phyloP scores from a whole-genome alignment of 2,329 filamentous ascomycete genomes.

The Arthrobotrys musiformis region DNA sequence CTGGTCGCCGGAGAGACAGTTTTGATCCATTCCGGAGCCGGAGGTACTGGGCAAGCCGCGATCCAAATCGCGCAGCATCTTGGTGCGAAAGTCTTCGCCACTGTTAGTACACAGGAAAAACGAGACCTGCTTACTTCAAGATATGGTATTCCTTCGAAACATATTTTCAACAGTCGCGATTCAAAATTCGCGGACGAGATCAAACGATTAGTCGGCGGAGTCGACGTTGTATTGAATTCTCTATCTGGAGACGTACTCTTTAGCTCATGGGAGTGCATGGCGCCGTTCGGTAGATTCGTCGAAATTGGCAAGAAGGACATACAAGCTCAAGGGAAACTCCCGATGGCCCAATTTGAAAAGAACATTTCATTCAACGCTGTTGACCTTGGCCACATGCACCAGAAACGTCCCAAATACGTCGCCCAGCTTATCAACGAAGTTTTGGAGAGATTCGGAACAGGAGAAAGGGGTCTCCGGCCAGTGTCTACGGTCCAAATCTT shows the following conservation, averaged over 20 bases:
- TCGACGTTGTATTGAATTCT: constrained; percentile 67
- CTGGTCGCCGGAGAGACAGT: constrained; percentile 60
- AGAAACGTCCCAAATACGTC: constrained; percentile 4
- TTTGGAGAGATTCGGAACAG: background rate
- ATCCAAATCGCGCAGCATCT: constrained; percentile 61
- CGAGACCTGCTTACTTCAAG: constrained; percentile 61
- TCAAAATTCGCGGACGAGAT: constrained; percentile 62
- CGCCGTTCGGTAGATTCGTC: constrained; percentile 64
- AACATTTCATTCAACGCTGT: constrained; percentile 56
- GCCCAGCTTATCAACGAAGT: background rate
- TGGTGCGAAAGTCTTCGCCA: constrained; percentile 64
- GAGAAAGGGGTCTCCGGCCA: constrained; percentile 14
- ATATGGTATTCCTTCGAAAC: constrained; percentile 62
- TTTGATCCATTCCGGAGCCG: constrained; percentile 62
- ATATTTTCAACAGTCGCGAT: constrained; percentile 63
- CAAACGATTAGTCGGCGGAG: constrained; percentile 61
- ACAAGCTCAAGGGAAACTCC: constrained; percentile 63
- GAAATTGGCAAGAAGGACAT: constrained; percentile 68
- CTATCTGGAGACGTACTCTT: constrained; percentile 64
- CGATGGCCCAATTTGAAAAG: constrained; percentile 64
- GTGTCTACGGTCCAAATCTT: constrained; percentile 59
- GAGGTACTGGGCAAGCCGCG: constrained; percentile 62
- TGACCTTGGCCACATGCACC: constrained; percentile 14
- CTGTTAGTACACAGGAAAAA: constrained; percentile 63
- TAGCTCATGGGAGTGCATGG: constrained; percentile 65